Evolutionary conservation across 306 rosid species (phyloP), one percentile per base, ranked within the genome.

Genomic region (Inga leiocalycina): DNA sequence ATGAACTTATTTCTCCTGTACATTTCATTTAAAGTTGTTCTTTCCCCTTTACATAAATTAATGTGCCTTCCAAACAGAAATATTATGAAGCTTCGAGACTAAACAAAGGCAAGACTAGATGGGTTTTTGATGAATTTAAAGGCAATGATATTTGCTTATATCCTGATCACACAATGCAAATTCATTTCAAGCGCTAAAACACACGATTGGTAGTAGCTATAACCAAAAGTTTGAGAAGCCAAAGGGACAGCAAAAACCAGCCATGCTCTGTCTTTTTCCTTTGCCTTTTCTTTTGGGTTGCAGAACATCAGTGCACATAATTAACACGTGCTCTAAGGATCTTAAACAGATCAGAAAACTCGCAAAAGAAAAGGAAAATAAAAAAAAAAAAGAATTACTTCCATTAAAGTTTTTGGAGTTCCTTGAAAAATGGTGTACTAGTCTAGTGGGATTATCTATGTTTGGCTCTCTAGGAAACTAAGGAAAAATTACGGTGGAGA

Each of bases 361-460:
- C 79, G 82, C 80, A 76, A 70, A 65, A 10, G 85, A 24, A 71
- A 71, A 46, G 48, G 48, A 27, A 67, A 48, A 30, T 24, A n/a
- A 30, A 80, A 62, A 81, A 45, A 6, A 24, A 73, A 27, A 87
- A 75, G 79, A 89, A 82, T 51, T 78, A 43, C 80, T 80, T 82
- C 83, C 49, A 34, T 81, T 52, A 75, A 52, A 65, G 80, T 85
- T 78, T 64, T 74, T 57, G 9, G 78, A 64, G 69, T 59, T 68
- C 72, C 76, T 81, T 80, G 83, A 69, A 77, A 81, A 88, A 89
- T 80, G 74, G 79, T 73, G 72, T 70, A 27, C 84, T 83, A 80
- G 68, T 78, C 57, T 70, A 72, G 44, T 9, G 16, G 71, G 51
- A 69, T 87, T 41, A 80, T 78, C 75, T 48, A 11, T 78, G 32